These are phyloP conservation scores for Fusarium virguliforme DNA, from an alignment of 2,329 filamentous ascomycete genomes.

Conservation along the genomic window DNA sequence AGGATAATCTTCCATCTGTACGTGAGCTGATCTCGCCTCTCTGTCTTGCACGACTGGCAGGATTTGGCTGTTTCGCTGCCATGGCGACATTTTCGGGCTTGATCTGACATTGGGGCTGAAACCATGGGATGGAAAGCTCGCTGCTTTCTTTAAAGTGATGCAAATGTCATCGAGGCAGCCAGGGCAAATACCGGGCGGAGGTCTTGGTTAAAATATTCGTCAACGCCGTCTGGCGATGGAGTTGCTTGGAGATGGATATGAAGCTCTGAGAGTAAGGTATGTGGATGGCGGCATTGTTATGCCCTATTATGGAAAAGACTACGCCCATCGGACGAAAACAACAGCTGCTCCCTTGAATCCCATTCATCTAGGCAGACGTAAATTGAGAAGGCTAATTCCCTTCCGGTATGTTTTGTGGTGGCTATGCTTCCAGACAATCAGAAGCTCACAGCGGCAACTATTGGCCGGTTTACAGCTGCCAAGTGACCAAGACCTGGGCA, in stretches of 20 bases:
- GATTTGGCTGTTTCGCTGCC: not conserved
- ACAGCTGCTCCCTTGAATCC: not conserved
- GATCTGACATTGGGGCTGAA: not conserved
- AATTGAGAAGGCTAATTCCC: not conserved
- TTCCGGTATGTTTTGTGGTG: not conserved
- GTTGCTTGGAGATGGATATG: not conserved
- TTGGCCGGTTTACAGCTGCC: not conserved
- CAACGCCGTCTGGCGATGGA: too few species aligned
- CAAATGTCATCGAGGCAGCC: not conserved
- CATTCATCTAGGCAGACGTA: constrained; percentile 3
- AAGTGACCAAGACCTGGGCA: constrained; percentile 6
- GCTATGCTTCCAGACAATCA: constrained; percentile 1
- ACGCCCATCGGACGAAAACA: not conserved
- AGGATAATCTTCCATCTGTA: constrained; percentile 9
- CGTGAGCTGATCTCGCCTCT: not conserved
- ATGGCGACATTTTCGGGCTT: constrained; percentile 2
- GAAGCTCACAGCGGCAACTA: not conserved
- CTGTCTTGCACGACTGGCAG: constrained; percentile 7
- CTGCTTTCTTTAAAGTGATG: not conserved
- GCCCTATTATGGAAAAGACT: not conserved
- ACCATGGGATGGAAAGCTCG: too few species aligned
- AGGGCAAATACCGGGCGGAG: too few species aligned
- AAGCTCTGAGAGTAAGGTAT: not conserved
- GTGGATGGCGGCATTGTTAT: not conserved
- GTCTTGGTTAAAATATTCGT: too few species aligned